Conservation (phyloP, 306 rosid genomes). For the Quercus mongolica region DNA sequence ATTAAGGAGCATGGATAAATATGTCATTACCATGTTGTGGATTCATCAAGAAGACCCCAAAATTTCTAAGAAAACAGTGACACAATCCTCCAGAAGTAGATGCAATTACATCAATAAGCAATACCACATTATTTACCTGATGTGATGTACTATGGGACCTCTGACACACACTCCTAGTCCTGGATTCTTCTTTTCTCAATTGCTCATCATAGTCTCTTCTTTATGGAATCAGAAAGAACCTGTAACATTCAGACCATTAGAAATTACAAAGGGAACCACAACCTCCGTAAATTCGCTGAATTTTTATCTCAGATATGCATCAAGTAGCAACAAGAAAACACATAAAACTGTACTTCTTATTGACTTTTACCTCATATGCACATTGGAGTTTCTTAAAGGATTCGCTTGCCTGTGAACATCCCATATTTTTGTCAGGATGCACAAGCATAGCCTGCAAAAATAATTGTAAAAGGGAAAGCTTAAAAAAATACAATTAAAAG, state of each 20-base stretch:
- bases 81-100: background rate
- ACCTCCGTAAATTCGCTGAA: slow-evolving; percentile 1
- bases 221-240: slow-evolving; percentile 87
- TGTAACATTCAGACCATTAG: slow-evolving; percentile 26
- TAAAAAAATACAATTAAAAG: background rate
- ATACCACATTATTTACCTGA: slow-evolving; percentile 49
- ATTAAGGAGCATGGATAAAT: background rate
- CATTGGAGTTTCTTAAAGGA: slow-evolving; percentile 92
- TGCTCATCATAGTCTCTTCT: slow-evolving; percentile 96
- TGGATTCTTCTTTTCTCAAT: slow-evolving; percentile 84
- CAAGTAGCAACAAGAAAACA: slow-evolving; percentile 15
- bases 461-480: background rate
- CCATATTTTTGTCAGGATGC: slow-evolving; percentile 99
- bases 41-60: background rate
- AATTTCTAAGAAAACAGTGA: background rate
- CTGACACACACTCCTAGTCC: slow-evolving; percentile 88
- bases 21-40: background rate
- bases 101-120: slow-evolving; percentile 2
- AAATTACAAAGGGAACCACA: slow-evolving; percentile 2
- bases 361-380: slow-evolving; percentile 82
- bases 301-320: slow-evolving; percentile 9
- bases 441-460: slow-evolving; percentile 87
- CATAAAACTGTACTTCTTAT: background rate
- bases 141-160: slow-evolving; percentile 61
- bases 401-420: slow-evolving; percentile 82